Evolutionary conservation across 1,284 basidiomycete genomes (phyloP), one percentile per base, ranked within the genome.

Genomic region (Ustilago trichophora): DNA sequence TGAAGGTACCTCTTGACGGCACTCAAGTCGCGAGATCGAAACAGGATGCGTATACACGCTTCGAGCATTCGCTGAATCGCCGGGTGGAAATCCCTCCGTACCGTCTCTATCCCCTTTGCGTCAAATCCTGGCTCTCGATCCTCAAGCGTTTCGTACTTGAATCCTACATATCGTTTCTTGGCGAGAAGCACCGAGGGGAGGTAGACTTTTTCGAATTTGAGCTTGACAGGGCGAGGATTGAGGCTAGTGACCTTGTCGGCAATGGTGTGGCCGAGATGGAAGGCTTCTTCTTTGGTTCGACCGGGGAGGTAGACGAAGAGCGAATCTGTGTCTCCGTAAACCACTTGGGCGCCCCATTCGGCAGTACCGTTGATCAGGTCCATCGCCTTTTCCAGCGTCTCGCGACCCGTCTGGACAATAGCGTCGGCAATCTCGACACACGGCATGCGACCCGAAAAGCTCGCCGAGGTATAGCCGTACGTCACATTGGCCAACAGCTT

Each of bases 171-270:
- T 60, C 93, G 87, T 80, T 98, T 98, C 85, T 98, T 98, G 0
- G 94, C 92, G 84, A 97, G 87, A 18, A 98, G 85, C 0, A 98
- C 88, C 62, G 91, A 94, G 2, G 93, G 94, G 45, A 93, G 86
- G 82, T 97, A 98, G 4, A 98, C 93, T 86, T 98, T 98, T 80
- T 98, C 96, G 71, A 98, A 97, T 82, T 97, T 97, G 59, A 98
- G 87, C 82, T 93, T 96, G 67, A 98, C 86, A 0, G 95, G 96
- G 7, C 88, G 86, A 0, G 94, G 96, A 75, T 98, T 98, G 78
- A 87, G 84, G 1, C 87, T 85, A 2, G 96, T 98, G 50, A 98
- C 87, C 0, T 87, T 86, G 47, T 94, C 89, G 4, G 93, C 90
- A 46, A 98, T 98, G 64, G 94, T 91, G 68, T 94, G 85, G 8